Evolutionary conservation across 805 yeast genomes (phyloP).

Genomic region (Candida coquimbonensis): DNA sequence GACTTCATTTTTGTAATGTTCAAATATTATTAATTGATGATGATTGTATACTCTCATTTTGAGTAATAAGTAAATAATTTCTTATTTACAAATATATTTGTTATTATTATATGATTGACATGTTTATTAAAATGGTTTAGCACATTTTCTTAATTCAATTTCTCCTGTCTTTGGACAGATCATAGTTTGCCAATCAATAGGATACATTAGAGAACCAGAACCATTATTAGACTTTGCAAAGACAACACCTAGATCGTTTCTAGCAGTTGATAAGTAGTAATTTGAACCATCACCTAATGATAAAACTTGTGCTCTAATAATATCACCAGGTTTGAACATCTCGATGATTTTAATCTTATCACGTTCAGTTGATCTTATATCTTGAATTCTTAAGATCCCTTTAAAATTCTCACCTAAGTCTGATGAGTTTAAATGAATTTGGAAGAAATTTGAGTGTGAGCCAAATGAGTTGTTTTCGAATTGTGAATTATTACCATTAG

Average conservation of each 20-base stretch:
- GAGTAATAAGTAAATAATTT: too few relatives aligned
- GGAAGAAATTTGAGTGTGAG: conserved; percentile 40
- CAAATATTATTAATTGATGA: too few relatives aligned
- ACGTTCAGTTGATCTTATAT: conserved; percentile 84
- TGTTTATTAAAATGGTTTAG: conserved; percentile 61
- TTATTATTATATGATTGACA: neutral
- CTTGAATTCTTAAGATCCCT: conserved; percentile 81
- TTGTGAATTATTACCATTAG: conserved; percentile 39
- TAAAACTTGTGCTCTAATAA: conserved; percentile 71
- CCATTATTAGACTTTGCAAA: conserved; percentile 67
- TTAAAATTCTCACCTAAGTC: conserved; percentile 86
- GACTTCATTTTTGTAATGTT: too few relatives aligned
- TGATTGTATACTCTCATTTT: too few relatives aligned
- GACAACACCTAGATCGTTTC: conserved; percentile 89
- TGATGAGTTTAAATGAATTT: conserved; percentile 40
- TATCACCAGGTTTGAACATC: conserved; percentile 86
- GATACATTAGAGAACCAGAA: conserved; percentile 73
- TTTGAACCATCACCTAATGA: conserved; percentile 92
- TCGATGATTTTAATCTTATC: conserved; percentile 77
- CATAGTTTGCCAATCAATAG: conserved; percentile 96
- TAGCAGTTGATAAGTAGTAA: conserved; percentile 83
- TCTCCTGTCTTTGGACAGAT: conserved; percentile 67
- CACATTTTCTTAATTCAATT: conserved; percentile 79
- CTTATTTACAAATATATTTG: too few relatives aligned
- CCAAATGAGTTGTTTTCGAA: conserved; percentile 42